Evolutionary conservation across 139 green algal species (phyloP), one percentile per base, ranked within the genome.

Genomic region (Picochlorum sp.): DNA sequence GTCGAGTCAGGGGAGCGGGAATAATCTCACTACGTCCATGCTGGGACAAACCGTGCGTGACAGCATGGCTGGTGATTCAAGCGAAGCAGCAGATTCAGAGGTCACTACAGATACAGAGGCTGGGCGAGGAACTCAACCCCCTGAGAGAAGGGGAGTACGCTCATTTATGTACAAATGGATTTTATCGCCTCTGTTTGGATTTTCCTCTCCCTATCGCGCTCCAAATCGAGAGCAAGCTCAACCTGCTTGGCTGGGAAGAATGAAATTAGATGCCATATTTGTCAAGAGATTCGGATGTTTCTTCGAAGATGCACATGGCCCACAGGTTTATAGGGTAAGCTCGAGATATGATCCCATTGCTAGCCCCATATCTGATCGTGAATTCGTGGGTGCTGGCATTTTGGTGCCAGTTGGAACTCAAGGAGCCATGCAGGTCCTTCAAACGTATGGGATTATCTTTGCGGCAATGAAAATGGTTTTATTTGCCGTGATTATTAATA

Each of bases 391-490:
- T 33, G 41, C 9, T 16, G 63, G 63, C 6, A 54, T 70, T 31
- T 36, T 70, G 18, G 50, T 70, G 10, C 37, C 54, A 2, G 63
- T 54, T 12, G 58, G 51, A 30, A 20, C 13, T 6, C 53, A 70
- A 25, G 59, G 39, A 18, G 24, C 41, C 3, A 36, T 70, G 52
- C 53, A 70, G 50, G 51, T 54, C 32, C 39, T 70, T 31, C 63
- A 70, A 59, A 70, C 63, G 0, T 70, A 65, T 59, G 63, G 63
- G 24, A 70, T 70, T n/a, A 43, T 70, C 35, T 59, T 70, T 36
- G 52, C 35, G 20, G 51, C 57, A 18, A 39, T 51, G 30, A 68
- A 68, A 50, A 68, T 68, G 63, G 55, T 70, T 3, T 33, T 70
- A 13, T 70, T 70, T 63, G 63, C 63, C 16, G 52, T 70, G 2